Percentiles rank a stretch among this genome's conserved stretches.
These are phyloP conservation scores for Kodamaea leandrae DNA, from an alignment of 805 yeast species.

Conservation along the genomic window DNA sequence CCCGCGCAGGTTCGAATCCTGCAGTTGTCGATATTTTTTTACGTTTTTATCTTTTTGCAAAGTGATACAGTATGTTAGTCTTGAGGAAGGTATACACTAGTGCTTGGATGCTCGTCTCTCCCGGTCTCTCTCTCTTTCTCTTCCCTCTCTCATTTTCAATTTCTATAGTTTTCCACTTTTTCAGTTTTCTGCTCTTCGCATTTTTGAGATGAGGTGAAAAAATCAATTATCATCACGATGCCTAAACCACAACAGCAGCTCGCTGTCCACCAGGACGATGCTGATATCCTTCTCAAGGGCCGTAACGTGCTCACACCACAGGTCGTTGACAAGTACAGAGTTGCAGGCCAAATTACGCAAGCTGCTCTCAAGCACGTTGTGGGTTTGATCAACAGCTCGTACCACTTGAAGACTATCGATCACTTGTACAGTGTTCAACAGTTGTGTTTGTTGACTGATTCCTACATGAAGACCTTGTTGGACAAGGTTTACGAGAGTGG, in stretches of 20 bases:
- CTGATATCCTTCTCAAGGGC: slow-evolving; percentile 66
- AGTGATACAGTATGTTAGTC: too few species aligned
- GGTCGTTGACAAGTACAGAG: slow-evolving; percentile 76
- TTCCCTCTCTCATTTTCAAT: too few species aligned
- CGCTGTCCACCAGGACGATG: slow-evolving; percentile 72
- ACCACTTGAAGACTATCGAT: slow-evolving; percentile 54
- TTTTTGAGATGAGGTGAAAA: too few species aligned
- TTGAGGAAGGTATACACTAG: too few species aligned
- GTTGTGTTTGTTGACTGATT: slow-evolving; percentile 79
- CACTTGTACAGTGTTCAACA: slow-evolving; percentile 55
- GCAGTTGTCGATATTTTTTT: slow-evolving; percentile 19
- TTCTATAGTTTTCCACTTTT: not conserved
- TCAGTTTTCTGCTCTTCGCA: slow-evolving; percentile 1
- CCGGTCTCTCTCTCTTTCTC: too few species aligned
- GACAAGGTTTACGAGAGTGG: slow-evolving; percentile 56
- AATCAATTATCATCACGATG: slow-evolving; percentile 4
- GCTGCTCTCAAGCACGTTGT: slow-evolving; percentile 69
- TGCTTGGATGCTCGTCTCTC: too few species aligned
- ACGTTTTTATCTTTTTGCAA: too few species aligned
- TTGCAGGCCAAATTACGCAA: slow-evolving; percentile 87
- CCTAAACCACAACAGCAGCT: slow-evolving; percentile 52
- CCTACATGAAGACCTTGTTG: slow-evolving; percentile 61
- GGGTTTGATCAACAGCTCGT: slow-evolving; percentile 66
- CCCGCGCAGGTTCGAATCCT: slow-evolving; percentile 19
- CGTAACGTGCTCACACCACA: slow-evolving; percentile 63